Evolutionary conservation across 495 filamentous ascomycete species (phyloP).

Genomic region (Lichina pygmaea): DNA sequence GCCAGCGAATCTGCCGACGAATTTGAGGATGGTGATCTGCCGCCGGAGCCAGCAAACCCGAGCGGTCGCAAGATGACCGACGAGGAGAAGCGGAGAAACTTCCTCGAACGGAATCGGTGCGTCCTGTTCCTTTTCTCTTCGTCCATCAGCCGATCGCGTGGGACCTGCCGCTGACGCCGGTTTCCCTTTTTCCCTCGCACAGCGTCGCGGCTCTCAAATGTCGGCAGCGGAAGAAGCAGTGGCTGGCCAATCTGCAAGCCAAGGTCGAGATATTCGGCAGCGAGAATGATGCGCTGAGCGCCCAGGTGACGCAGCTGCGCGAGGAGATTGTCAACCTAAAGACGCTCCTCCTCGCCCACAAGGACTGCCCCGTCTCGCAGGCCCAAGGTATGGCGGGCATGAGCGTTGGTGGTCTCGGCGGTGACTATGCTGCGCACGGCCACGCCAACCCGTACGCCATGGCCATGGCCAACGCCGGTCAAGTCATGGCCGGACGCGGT

Average conservation of each 20-base stretch:
- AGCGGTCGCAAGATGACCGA: constrained; percentile 82
- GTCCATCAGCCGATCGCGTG: neutral
- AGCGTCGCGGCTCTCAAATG: constrained; percentile 94
- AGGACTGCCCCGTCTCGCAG: constrained; percentile 84
- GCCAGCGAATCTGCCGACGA: constrained; percentile 1
- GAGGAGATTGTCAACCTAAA: constrained; percentile 94
- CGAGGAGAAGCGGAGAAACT: constrained; percentile 95
- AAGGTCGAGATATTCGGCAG: constrained; percentile 81
- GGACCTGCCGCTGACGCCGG: neutral
- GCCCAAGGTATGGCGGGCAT: constrained; percentile 51
- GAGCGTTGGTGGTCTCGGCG: constrained; percentile 34
- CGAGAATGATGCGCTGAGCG: constrained; percentile 72
- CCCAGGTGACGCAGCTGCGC: constrained; percentile 55
- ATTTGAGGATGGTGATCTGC: constrained; percentile 27
- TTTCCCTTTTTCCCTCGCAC: neutral
- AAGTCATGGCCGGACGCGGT: constrained; percentile 25
- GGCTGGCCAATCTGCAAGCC: constrained; percentile 80
- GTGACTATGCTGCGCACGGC: constrained; percentile 9
- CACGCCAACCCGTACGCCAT: constrained; percentile 53
- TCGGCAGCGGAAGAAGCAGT: constrained; percentile 95
- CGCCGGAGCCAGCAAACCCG: constrained; percentile 15
- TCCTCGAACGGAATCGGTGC: constrained; percentile 86
- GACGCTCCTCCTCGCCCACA: constrained; percentile 77
- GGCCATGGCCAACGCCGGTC: constrained; percentile 24
- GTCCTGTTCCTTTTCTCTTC: constrained; percentile 9